Conservation (phyloP, 345 rosid species). For the Firmiana major region DNA sequence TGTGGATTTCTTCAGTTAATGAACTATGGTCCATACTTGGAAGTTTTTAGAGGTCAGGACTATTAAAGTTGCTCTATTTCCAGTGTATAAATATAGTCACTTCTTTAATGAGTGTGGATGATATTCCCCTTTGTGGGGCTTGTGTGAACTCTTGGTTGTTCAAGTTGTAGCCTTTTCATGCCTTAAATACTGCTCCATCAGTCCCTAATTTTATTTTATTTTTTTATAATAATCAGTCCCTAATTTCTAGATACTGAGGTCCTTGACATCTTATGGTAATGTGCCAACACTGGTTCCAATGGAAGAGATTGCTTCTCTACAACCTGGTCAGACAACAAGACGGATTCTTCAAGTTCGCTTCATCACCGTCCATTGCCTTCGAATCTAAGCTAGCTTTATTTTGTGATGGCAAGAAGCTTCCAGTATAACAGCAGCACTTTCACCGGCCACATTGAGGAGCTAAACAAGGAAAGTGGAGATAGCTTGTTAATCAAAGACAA, state of each 20-base stretch:
- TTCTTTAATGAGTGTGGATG: background rate
- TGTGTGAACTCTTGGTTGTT: background rate
- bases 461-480: constrained; percentile 44
- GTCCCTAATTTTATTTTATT: background rate
- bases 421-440: constrained; percentile 73
- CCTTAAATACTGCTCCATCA: background rate
- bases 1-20: background rate
- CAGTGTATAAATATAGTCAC: background rate
- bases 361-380: constrained; percentile 89
- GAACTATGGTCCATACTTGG: background rate
- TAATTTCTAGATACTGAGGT: background rate
- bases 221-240: no score
- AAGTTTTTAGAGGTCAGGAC: background rate
- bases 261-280: background rate
- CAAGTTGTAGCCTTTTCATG: background rate
- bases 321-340: constrained; percentile 53
- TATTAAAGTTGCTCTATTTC: background rate
- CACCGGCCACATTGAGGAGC: constrained; percentile 55
- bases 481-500: constrained; percentile 45
- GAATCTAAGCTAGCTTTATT: constrained; percentile 53
- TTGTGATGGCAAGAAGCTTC: constrained; percentile 53
- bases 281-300: constrained; percentile 1
- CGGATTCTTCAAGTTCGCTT: constrained; percentile 70
- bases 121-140: background rate
- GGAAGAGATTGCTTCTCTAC: constrained; percentile 54